phyloP scores from a whole-genome alignment of 2,329 filamentous ascomycete genomes.

The Trichophyton verrucosum region DNA sequence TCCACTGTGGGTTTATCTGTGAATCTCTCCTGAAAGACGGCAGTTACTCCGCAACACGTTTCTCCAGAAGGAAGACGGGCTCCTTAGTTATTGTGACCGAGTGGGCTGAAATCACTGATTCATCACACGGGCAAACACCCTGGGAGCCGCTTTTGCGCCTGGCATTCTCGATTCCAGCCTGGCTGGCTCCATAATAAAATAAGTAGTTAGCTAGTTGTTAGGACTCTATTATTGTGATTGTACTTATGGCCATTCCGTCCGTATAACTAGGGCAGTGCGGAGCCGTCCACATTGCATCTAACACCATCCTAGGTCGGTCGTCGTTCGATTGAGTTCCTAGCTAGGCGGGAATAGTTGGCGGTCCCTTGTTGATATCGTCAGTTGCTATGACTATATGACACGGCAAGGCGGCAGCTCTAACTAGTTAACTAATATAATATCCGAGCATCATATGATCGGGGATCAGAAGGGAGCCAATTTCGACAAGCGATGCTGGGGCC shows the following conservation, averaged over 20 bases:
- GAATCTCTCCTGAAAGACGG: background rate
- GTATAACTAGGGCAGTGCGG: background rate
- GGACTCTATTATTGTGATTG: too few relatives aligned
- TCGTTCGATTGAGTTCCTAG: background rate
- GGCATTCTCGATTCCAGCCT: too few relatives aligned
- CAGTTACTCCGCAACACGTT: background rate
- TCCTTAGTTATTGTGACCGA: background rate
- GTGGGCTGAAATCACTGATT: too few relatives aligned
- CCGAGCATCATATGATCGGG: constrained; percentile 2
- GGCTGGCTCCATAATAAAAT: too few relatives aligned
- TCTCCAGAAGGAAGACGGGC: background rate
- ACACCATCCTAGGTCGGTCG: background rate
- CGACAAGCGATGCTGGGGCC: background rate
- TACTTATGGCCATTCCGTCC: background rate
- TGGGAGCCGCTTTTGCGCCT: too few relatives aligned
- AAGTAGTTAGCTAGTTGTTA: too few relatives aligned
- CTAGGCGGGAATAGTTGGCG: background rate
- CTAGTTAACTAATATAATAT: background rate
- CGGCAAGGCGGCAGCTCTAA: too few relatives aligned
- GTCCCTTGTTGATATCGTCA: background rate
- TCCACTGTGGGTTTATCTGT: background rate
- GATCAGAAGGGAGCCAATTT: background rate
- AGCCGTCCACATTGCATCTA: background rate
- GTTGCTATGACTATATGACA: background rate
- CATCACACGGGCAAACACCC: too few relatives aligned